Evolutionary conservation across 1,284 basidiomycete species (phyloP).

Genomic region (Tilletia caries): DNA sequence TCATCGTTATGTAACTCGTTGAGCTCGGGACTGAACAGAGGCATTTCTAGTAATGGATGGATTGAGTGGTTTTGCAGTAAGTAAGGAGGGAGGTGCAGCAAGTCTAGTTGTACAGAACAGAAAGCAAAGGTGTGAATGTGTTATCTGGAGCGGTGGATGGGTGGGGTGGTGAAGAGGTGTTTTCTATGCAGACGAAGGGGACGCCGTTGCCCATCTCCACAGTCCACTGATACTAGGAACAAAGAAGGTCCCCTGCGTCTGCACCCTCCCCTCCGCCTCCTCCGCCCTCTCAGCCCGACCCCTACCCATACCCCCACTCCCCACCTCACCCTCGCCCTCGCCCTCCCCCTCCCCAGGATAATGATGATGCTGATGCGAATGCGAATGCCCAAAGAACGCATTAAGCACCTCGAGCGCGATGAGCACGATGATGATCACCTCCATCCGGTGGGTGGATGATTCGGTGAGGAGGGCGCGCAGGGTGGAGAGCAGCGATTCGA

Average conservation of each 20-base stretch:
- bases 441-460: conserved; percentile 47
- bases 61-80: too few species aligned
- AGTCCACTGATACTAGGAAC: background rate
- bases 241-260: background rate
- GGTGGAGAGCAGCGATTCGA: conserved; percentile 45
- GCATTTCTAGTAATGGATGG: too few species aligned
- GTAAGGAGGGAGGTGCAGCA: too few species aligned
- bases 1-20: too few species aligned
- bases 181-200: background rate
- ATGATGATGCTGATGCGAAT: background rate
- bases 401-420: conserved; percentile 45
- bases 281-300: background rate
- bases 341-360: background rate
- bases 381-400: conserved; percentile 33
- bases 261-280: background rate
- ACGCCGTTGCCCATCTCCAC: background rate
- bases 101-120: too few species aligned
- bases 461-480: conserved; percentile 50
- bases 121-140: too few species aligned
- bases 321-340: background rate
- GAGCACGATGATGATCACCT: conserved; percentile 46
- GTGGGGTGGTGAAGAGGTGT: background rate
- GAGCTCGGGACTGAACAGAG: too few species aligned
- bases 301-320: background rate
- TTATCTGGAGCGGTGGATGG: background rate